Percentiles rank a stretch among this genome's conserved stretches.
These are phyloP conservation scores for Parachaetomium inaequale DNA, from an alignment of 495 filamentous ascomycete genomes.

Conservation along the genomic window DNA sequence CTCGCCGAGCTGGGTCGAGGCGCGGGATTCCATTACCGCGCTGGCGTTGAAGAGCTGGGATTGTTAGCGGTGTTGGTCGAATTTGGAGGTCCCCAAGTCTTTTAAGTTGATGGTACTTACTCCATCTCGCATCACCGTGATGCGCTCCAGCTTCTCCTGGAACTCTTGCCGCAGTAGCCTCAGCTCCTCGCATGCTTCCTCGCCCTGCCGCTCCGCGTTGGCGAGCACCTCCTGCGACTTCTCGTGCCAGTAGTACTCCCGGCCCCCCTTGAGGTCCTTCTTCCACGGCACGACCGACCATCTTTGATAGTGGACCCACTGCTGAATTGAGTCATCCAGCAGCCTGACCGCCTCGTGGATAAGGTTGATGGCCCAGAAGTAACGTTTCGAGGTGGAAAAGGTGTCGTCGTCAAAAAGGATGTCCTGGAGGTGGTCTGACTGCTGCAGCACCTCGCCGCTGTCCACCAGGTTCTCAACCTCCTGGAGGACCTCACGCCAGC, in stretches of 20 bases:
- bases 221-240: background rate
- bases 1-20: slow-evolving; percentile 33
- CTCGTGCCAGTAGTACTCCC: background rate
- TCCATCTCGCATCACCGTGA: slow-evolving; percentile 15
- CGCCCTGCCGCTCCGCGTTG: background rate
- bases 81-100: too few species aligned
- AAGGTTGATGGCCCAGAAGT: slow-evolving; percentile 21
- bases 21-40: slow-evolving; percentile 35
- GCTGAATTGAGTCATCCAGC: slow-evolving; percentile 11
- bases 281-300: background rate
- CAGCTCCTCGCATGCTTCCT: slow-evolving; percentile 1
- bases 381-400: slow-evolving; percentile 16
- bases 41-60: slow-evolving; percentile 24
- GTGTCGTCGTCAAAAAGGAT: slow-evolving; percentile 16
- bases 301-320: slow-evolving; percentile 4
- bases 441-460: background rate
- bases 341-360: slow-evolving; percentile 15
- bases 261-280: background rate
- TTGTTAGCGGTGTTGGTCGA: background rate
- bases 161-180: background rate
- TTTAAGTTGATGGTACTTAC: background rate
- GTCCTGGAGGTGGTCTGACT: background rate
- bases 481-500: background rate
- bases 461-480: background rate
- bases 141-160: slow-evolving; percentile 11